phyloP scores from a whole-genome alignment of 192 early-diverging fungal species.

The Kappamyces sp. region DNA sequence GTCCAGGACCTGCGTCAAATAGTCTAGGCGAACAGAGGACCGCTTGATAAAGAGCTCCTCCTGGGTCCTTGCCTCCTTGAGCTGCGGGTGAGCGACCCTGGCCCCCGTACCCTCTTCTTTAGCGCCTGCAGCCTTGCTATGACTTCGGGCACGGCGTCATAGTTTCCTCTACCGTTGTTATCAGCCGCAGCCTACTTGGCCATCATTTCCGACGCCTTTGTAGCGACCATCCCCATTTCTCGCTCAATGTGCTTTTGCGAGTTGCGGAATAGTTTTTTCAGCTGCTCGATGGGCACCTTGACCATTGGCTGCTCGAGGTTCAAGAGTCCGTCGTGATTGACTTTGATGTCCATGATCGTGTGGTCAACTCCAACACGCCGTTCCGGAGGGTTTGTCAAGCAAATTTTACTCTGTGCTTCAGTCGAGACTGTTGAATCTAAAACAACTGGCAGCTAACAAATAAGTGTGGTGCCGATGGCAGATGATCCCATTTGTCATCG shows the following conservation, averaged over 20 bases:
- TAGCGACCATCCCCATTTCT: conserved; percentile 46
- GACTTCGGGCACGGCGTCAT: conserved; percentile 56
- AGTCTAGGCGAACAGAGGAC: conserved; percentile 64
- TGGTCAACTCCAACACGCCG: conserved; percentile 1
- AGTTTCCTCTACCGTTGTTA: conserved; percentile 39
- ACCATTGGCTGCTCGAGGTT: conserved; percentile 91
- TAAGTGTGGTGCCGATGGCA: no score
- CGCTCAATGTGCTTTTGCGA: conserved; percentile 80
- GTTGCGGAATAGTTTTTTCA: conserved; percentile 65
- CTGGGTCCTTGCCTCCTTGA: conserved; percentile 69
- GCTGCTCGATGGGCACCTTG: conserved; percentile 87
- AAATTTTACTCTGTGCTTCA: no score
- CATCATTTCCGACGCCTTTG: conserved; percentile 19
- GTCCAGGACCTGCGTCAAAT: conserved; percentile 65
- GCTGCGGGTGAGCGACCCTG: conserved; percentile 28
- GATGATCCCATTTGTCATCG: no score
- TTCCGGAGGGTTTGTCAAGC: no score
- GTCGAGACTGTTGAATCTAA: no score
- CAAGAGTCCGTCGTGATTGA: conserved; percentile 55
- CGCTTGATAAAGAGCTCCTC: conserved; percentile 64
- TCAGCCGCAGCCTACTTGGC: conserved; percentile 3
- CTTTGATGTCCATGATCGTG: conserved; percentile 6
- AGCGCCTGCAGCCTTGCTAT: conserved; percentile 58
- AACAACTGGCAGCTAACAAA: no score
- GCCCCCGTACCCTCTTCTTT: conserved; percentile 60